These are phyloP conservation scores for Chalciporus piperatus DNA, from an alignment of 768 basidiomycete genomes.

Conservation along the genomic window DNA sequence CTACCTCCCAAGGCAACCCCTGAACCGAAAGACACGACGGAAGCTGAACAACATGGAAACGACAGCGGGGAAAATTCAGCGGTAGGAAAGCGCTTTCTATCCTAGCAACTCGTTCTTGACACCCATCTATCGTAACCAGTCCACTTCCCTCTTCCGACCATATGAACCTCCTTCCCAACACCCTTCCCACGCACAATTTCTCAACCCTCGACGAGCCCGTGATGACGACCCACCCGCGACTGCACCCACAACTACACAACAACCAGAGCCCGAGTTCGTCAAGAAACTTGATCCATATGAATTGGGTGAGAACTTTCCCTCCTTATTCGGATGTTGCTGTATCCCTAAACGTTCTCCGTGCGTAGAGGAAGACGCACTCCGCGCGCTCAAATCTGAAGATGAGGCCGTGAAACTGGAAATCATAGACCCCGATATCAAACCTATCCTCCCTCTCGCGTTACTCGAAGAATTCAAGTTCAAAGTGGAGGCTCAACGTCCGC, in stretches of 20 bases:
- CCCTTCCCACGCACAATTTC: constrained; percentile 13
- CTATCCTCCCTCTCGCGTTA: neutral
- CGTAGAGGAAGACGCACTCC: constrained; percentile 28
- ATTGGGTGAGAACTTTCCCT: constrained; percentile 9
- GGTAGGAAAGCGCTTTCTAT: constrained; percentile 2
- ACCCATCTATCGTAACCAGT: constrained; percentile 3
- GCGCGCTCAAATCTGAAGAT: neutral
- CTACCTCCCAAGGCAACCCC: neutral
- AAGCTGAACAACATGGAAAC: neutral
- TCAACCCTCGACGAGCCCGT: neutral
- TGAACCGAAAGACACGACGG: neutral
- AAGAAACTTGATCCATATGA: constrained; percentile 32
- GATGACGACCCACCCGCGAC: neutral
- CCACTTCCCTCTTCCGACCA: constrained; percentile 17
- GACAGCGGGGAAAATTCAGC: neutral
- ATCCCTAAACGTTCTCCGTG: neutral
- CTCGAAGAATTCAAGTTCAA: constrained; percentile 5
- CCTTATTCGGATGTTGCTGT: neutral
- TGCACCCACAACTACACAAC: neutral
- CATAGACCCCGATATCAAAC: constrained; percentile 1
- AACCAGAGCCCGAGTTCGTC: constrained; percentile 16
- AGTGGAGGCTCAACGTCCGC: neutral
- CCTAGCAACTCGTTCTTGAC: too few species aligned
- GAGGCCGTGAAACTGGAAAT: constrained; percentile 2
- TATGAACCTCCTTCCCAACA: constrained; percentile 25